Conservation (phyloP, 2,329 filamentous ascomycete genomes). For the Trichoderma koningii region DNA sequence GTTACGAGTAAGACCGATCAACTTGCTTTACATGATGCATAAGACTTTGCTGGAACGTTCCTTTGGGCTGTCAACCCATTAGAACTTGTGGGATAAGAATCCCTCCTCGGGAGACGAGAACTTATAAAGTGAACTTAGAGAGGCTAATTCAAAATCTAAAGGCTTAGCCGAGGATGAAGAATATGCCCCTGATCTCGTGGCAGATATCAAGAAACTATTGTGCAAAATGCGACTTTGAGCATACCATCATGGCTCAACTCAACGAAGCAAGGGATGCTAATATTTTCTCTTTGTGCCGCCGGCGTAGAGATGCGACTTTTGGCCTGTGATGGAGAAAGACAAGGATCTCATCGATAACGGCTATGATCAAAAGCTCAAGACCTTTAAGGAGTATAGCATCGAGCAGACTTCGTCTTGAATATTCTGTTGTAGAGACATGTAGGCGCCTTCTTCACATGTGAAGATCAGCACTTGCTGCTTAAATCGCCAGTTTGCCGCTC, state of each 20-base stretch:
- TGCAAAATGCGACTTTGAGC: slow-evolving; percentile 19
- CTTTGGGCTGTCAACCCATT: background rate
- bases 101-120: background rate
- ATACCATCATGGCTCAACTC: slow-evolving; percentile 35
- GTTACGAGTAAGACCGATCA: slow-evolving; percentile 30
- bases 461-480: slow-evolving; percentile 25
- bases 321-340: slow-evolving; percentile 25
- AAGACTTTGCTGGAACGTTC: slow-evolving; percentile 33
- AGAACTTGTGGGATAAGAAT: background rate
- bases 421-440: slow-evolving; percentile 27
- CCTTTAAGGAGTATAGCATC: slow-evolving; percentile 26
- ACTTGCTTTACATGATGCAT: slow-evolving; percentile 19
- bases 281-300: slow-evolving; percentile 27
- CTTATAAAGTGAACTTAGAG: background rate
- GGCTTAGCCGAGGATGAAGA: background rate
- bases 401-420: slow-evolving; percentile 26
- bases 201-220: slow-evolving; percentile 2
- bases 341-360: slow-evolving; percentile 27
- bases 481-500: slow-evolving; percentile 19
- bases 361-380: slow-evolving; percentile 29
- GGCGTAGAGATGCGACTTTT: slow-evolving; percentile 26
- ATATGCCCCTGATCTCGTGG: background rate
- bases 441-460: slow-evolving; percentile 28
- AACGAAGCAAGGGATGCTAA: slow-evolving; percentile 16
- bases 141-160: slow-evolving; percentile 28